These are phyloP conservation scores for Corylus heterophylla DNA, from an alignment of 306 rosid genomes.

Conservation along the genomic window DNA sequence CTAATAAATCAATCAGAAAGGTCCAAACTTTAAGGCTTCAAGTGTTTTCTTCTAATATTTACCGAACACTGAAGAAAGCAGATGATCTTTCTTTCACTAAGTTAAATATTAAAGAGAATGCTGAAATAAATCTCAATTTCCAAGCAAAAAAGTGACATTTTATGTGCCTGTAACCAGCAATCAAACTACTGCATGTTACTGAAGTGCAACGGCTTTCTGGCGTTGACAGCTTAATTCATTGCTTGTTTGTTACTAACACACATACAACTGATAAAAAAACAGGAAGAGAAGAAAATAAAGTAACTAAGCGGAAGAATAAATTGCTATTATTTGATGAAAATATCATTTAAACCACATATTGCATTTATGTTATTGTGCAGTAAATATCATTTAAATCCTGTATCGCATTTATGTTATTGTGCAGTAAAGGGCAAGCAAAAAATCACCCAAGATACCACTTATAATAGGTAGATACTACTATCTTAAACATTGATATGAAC, in stretches of 20 bases:
- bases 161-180: background rate
- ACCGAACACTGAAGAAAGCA: background rate
- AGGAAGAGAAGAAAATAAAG: too few relatives aligned
- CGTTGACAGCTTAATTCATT: too few relatives aligned
- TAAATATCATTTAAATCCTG: background rate
- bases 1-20: background rate
- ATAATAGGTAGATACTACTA: background rate
- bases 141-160: background rate
- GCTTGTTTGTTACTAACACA: too few relatives aligned
- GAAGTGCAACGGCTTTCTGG: too few relatives aligned
- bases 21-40: background rate
- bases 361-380: background rate
- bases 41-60: background rate
- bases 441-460: background rate
- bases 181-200: too few relatives aligned
- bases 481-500: background rate
- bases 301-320: background rate
- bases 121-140: background rate
- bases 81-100: background rate
- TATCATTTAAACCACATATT: background rate
- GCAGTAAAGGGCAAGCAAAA: background rate
- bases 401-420: background rate
- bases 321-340: background rate
- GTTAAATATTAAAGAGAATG: background rate
- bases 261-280: too few relatives aligned